Evolutionary conservation across 1,284 basidiomycete species (phyloP).

Genomic region (Apiotrichum gamsii): DNA sequence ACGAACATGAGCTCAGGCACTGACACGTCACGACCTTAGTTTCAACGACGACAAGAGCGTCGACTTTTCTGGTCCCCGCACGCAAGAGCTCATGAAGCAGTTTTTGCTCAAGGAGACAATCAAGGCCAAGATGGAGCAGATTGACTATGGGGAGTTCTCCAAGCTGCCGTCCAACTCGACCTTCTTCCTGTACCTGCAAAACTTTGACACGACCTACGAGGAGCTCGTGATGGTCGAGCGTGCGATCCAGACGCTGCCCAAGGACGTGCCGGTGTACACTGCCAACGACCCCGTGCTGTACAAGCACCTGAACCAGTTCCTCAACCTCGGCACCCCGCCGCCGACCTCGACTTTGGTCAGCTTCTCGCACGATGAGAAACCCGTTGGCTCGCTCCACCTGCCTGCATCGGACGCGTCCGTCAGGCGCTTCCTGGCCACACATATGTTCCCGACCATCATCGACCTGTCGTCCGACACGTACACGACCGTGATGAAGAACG

Average conservation of each 20-base stretch:
- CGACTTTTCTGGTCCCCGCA: conserved; percentile 65
- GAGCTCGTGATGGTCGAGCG: conserved; percentile 50
- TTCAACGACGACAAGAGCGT: conserved; percentile 2
- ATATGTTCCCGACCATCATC: conserved; percentile 63
- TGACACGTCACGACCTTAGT: background rate
- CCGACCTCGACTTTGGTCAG: conserved; percentile 59
- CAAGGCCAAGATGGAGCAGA: conserved; percentile 50
- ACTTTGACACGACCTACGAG: conserved; percentile 42
- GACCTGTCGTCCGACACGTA: conserved; percentile 70
- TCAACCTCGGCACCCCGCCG: conserved; percentile 52
- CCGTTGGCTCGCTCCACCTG: conserved; percentile 38
- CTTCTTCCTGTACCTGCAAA: conserved; percentile 68
- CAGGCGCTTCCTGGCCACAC: conserved; percentile 55
- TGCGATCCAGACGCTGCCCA: conserved; percentile 58
- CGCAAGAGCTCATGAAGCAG: conserved; percentile 59
- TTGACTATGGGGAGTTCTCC: conserved; percentile 55
- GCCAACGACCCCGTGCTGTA: conserved; percentile 51
- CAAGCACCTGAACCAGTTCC: conserved; percentile 47
- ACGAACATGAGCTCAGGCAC: background rate
- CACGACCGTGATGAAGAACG: conserved; percentile 69
- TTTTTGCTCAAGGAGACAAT: conserved; percentile 56
- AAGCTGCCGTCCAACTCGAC: conserved; percentile 34
- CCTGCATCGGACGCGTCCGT: conserved; percentile 26
- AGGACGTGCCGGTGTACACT: conserved; percentile 60
- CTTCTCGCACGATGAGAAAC: conserved; percentile 56